phyloP scores from a whole-genome alignment of 176 grass and related monocot species.

The Bolboschoenus planiculmis region DNA sequence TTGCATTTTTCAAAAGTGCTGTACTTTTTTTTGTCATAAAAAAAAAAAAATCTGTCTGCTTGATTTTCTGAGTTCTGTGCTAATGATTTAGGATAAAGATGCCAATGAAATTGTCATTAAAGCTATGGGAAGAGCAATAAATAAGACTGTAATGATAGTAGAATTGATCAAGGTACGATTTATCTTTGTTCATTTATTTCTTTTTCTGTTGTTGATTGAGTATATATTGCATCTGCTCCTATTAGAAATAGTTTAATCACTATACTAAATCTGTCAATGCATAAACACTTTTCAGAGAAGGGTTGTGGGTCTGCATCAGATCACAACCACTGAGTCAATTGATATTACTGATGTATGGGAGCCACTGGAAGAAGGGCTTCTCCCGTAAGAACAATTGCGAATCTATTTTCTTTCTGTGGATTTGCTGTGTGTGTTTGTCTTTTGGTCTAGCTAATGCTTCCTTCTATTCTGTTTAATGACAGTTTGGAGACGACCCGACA shows the following conservation, averaged over 20 bases:
- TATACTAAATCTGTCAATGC: slow-evolving; percentile 2
- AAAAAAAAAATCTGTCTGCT: not conserved
- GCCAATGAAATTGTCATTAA: slow-evolving; percentile 70
- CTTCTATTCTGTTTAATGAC: slow-evolving; percentile 11
- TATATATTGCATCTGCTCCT: not conserved
- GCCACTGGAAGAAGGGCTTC: slow-evolving; percentile 88
- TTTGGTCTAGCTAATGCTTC: slow-evolving; percentile 20
- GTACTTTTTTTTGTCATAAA: too few relatives aligned
- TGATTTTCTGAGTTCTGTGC: not conserved
- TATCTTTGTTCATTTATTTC: slow-evolving; percentile 10
- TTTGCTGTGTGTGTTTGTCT: not conserved
- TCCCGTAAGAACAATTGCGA: slow-evolving; percentile 45
- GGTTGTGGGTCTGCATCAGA: slow-evolving; percentile 68
- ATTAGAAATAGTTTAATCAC: not conserved
- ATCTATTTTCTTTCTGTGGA: not conserved
- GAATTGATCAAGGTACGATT: slow-evolving; percentile 82
- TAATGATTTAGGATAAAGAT: slow-evolving; percentile 51
- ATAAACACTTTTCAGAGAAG: slow-evolving; percentile 57
- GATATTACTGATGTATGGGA: slow-evolving; percentile 91
- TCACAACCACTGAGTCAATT: slow-evolving; percentile 52
- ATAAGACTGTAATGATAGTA: slow-evolving; percentile 70
- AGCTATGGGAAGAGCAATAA: slow-evolving; percentile 81
- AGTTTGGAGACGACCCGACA: slow-evolving; percentile 83
- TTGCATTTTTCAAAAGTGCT: not conserved
- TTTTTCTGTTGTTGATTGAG: not conserved